Evolutionary conservation across 352 stramenopile species (phyloP), one percentile per base, ranked within the genome.

Genomic region (Phytophthora crassamura): DNA sequence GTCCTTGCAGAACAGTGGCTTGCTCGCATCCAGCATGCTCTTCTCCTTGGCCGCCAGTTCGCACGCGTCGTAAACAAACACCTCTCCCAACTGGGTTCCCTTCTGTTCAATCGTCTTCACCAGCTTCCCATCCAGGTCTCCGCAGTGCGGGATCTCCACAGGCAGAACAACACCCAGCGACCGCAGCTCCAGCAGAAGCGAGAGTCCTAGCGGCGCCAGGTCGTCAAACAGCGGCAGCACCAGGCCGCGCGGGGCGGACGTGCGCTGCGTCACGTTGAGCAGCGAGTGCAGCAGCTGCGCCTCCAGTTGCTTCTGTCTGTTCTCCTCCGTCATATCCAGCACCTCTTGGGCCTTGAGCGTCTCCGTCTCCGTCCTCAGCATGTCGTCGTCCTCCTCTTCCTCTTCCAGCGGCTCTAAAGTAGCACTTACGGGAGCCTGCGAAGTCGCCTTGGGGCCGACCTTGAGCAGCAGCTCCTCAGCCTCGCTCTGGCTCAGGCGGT

Each of bases 81-180:
- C 33, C 5, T 68, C 28, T 11, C 66, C 66, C 12, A 78, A 48
- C 10, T 69, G 66, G 5, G 59, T 39, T 8, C 12, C 22, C 35
- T 75, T 78, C 33, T 58, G 64, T 28, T 52, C 42, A 14, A 74
- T 60, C 1, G 51, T 68, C 32, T 45, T 56, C 7, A 64, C 58
- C 28, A 78, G 32, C 45, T 74, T 62, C 16, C 20, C 32, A 15
- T 66, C 45, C 35, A 85, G 50, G 47, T 85, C 74, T 42, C 74
- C 74, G 28, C 77, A 86, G 40, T 86, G 72, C 18, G 74, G 72
- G 28, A 86, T 62, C 46, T 83, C 77, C 20, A 83, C 62, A 5
- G 77, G 74, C 18, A 84, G 47, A 3, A 36, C 22, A 4, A 74
- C 60, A 12, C 72, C 74, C 35, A 82, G 42, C 15, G 53, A 61